These are phyloP conservation scores for Graphilbum sp. DNA, from an alignment of 2,329 filamentous ascomycete species.

Conservation along the genomic window DNA sequence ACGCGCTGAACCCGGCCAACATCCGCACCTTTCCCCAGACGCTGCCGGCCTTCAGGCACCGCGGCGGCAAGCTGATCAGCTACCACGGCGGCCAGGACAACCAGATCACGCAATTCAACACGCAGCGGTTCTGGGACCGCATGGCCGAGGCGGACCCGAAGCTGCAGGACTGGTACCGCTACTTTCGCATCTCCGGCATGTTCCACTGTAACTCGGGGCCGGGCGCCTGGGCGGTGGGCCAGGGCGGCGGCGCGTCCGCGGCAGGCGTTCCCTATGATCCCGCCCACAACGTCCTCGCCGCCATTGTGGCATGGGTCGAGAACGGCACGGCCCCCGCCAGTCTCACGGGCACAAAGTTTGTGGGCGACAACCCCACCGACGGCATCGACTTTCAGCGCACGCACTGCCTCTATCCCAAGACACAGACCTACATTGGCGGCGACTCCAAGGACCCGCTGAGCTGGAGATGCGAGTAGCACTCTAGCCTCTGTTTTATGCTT, in stretches of 20 bases:
- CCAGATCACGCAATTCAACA: conserved; percentile 26
- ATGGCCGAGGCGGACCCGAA: conserved; percentile 18
- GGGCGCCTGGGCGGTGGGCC: conserved; percentile 19
- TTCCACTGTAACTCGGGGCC: conserved; percentile 30
- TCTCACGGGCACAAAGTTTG: conserved; percentile 6
- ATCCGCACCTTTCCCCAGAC: conserved; percentile 18
- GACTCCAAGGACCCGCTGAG: conserved; percentile 2
- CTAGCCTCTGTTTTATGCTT: not conserved
- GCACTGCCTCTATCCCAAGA: conserved; percentile 5
- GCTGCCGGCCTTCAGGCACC: conserved; percentile 17
- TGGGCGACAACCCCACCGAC: not conserved
- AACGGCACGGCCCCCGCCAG: conserved; percentile 23
- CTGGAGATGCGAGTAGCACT: conserved; percentile 2
- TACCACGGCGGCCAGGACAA: conserved; percentile 27
- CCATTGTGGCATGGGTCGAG: conserved; percentile 31
- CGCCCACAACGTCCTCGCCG: conserved; percentile 25
- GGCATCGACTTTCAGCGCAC: conserved; percentile 6
- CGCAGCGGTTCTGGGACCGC: conserved; percentile 29
- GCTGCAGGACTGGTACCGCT: conserved; percentile 29
- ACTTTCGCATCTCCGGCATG: conserved; percentile 35
- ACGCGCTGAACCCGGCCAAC: conserved; percentile 10
- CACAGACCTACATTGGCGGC: conserved; percentile 3
- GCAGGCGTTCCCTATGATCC: conserved; percentile 15
- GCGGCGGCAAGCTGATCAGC: conserved; percentile 28
- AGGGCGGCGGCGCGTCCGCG: conserved; percentile 8